These are phyloP conservation scores for Coemansia sp. DNA, from an alignment of 192 early-diverging fungal species.

Conservation along the genomic window DNA sequence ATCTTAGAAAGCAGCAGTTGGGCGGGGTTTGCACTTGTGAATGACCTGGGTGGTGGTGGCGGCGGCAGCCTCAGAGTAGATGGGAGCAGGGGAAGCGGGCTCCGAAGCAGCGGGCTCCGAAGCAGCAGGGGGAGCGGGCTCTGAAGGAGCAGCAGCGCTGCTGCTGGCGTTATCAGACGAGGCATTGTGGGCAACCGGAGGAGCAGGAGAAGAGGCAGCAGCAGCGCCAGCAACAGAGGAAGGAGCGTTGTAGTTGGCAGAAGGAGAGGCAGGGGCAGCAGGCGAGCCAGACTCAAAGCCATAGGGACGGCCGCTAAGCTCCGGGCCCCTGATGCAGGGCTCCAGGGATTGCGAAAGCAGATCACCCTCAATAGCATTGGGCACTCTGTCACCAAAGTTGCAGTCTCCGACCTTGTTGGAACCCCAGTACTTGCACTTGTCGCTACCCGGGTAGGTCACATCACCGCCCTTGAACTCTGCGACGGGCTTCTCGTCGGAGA, in stretches of 20 bases:
- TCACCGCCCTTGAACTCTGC: constrained; percentile 53
- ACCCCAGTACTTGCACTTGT: constrained; percentile 63
- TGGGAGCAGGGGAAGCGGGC: constrained; percentile 1
- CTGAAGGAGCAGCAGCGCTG: too few species aligned
- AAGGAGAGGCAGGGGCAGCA: neutral
- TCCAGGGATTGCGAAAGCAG: constrained; percentile 58
- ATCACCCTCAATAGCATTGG: constrained; percentile 47
- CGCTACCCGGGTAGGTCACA: constrained; percentile 51
- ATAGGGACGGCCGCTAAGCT: constrained; percentile 41
- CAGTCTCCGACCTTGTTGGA: constrained; percentile 59
- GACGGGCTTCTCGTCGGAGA: constrained; percentile 17
- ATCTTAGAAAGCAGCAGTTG: neutral
- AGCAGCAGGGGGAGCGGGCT: neutral
- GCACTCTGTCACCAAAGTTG: constrained; percentile 52
- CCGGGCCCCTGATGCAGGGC: constrained; percentile 50
- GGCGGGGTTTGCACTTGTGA: neutral
- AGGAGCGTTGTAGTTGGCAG: neutral
- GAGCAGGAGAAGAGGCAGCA: too few species aligned
- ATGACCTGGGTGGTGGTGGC: neutral
- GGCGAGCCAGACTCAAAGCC: constrained; percentile 39
- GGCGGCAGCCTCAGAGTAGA: neutral
- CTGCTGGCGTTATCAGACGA: too few species aligned
- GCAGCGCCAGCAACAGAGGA: neutral
- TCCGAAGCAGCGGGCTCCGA: neutral
- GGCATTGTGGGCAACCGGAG: too few species aligned